Percentiles rank a stretch among this genome's conserved stretches.
Evolutionary conservation across 345 rosid genomes (phyloP).

Genomic region (Populus deltoides): DNA sequence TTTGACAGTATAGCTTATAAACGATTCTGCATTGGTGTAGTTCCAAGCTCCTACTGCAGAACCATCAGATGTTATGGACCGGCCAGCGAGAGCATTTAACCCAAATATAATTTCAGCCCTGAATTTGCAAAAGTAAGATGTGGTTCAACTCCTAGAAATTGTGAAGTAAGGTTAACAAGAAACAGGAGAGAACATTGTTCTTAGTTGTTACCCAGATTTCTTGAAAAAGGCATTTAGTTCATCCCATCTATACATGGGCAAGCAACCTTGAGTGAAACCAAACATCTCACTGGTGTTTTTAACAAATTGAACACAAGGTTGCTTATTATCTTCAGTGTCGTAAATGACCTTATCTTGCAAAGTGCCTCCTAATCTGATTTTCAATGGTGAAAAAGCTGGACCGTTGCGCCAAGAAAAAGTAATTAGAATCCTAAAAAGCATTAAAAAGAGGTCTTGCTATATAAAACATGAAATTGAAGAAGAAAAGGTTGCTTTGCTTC

Average conservation of each 20-base stretch:
- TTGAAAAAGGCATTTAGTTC: constrained; percentile 56
- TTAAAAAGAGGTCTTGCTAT: background rate
- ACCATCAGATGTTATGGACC: constrained; percentile 38
- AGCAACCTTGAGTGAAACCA: constrained; percentile 62
- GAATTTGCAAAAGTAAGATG: constrained; percentile 14
- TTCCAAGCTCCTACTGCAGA: constrained; percentile 71
- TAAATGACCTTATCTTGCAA: constrained; percentile 70
- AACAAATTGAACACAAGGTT: constrained; percentile 46
- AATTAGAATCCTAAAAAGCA: background rate
- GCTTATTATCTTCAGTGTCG: constrained; percentile 34
- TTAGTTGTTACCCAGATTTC: constrained; percentile 54
- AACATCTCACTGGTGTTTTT: constrained; percentile 42
- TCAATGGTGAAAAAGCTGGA: constrained; percentile 67
- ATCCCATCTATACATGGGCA: constrained; percentile 69
- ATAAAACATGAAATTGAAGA: background rate
- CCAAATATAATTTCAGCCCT: constrained; percentile 77
- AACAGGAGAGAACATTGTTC: background rate
- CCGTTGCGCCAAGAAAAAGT: background rate
- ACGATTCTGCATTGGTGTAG: constrained; percentile 64
- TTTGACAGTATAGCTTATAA: constrained; percentile 53
- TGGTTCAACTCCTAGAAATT: background rate
- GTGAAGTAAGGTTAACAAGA: background rate
- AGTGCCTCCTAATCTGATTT: constrained; percentile 68
- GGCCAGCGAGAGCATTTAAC: constrained; percentile 66
- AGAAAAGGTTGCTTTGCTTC: background rate